Evolutionary conservation across 2,329 filamentous ascomycete genomes (phyloP).

Genomic region (Rhinocladiella similis): DNA sequence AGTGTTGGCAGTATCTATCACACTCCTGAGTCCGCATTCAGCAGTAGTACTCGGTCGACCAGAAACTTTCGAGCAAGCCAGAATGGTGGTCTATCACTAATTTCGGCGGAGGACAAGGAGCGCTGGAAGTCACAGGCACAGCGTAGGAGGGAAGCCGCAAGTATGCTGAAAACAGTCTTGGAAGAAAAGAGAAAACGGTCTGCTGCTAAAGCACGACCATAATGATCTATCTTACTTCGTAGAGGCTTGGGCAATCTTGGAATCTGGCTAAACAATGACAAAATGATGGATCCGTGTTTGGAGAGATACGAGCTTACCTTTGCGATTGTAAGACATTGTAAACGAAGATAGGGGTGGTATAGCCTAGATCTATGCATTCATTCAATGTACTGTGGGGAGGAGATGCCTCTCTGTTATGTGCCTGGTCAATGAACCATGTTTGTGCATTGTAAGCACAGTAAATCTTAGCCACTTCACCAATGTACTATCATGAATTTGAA

Average conservation of each 20-base stretch:
- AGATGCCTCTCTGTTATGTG: too few relatives aligned
- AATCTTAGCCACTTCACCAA: too few relatives aligned
- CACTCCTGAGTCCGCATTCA: constrained; percentile 29
- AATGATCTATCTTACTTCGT: not conserved
- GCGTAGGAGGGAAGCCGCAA: constrained; percentile 27
- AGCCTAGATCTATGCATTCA: too few relatives aligned
- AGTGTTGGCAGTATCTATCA: constrained; percentile 30
- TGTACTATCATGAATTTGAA: too few relatives aligned
- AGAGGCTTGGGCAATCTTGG: not conserved
- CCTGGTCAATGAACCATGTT: too few relatives aligned
- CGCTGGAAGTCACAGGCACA: constrained; percentile 27
- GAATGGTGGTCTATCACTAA: constrained; percentile 15
- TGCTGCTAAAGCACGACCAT: constrained; percentile 1
- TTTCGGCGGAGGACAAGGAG: constrained; percentile 27
- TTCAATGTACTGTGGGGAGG: too few relatives aligned
- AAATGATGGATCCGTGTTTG: not conserved
- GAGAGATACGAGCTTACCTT: too few relatives aligned
- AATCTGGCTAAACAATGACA: not conserved
- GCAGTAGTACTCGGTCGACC: constrained; percentile 19
- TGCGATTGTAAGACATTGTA: too few relatives aligned
- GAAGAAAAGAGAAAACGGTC: constrained; percentile 21
- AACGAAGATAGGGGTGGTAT: too few relatives aligned
- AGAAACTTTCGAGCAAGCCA: constrained; percentile 14
- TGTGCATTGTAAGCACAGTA: too few relatives aligned
- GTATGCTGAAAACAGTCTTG: constrained; percentile 26